These are phyloP conservation scores for Phaeophleospora eucalypticola DNA, from an alignment of 2,329 filamentous ascomycete genomes.

Conservation along the genomic window DNA sequence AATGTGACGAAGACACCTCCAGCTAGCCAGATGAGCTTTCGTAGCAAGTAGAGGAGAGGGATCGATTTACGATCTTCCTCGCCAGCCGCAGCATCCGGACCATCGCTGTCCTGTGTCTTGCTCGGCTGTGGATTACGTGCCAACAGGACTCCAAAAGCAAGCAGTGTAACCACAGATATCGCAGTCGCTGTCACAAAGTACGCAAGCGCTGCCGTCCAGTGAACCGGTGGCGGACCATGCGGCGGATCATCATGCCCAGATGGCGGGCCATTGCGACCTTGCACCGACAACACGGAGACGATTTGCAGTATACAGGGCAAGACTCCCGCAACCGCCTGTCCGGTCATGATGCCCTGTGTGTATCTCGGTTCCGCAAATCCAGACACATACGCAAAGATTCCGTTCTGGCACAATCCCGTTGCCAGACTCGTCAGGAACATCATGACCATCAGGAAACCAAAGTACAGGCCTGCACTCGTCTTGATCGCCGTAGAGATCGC, in stretches of 20 bases:
- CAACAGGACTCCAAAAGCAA: slow-evolving; percentile 71
- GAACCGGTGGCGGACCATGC: slow-evolving; percentile 38
- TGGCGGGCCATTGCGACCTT: slow-evolving; percentile 21
- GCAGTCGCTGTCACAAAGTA: slow-evolving; percentile 87
- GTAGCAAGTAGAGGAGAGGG: slow-evolving; percentile 62
- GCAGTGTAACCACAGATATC: slow-evolving; percentile 66
- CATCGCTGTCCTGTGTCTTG: slow-evolving; percentile 10
- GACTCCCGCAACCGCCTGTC: slow-evolving; percentile 88
- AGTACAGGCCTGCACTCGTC: slow-evolving; percentile 63
- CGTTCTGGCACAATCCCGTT: slow-evolving; percentile 85
- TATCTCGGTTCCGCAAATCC: slow-evolving; percentile 84
- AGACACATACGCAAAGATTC: slow-evolving; percentile 84
- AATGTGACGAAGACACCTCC: slow-evolving; percentile 78
- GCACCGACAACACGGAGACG: slow-evolving; percentile 67
- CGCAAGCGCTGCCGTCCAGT: slow-evolving; percentile 70
- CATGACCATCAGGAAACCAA: slow-evolving; percentile 76
- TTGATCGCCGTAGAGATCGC: slow-evolving; percentile 73
- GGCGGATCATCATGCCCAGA: slow-evolving; percentile 11
- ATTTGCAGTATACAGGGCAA: slow-evolving; percentile 86
- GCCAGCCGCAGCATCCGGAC: slow-evolving; percentile 3
- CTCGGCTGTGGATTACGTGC: slow-evolving; percentile 33
- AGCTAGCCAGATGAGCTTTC: slow-evolving; percentile 74
- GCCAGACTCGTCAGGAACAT: slow-evolving; percentile 76
- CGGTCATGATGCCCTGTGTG: slow-evolving; percentile 93
- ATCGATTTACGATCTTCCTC: slow-evolving; percentile 33